Evolutionary conservation across 73 alveolate species (phyloP), one percentile per base, ranked within the genome.

Genomic region (Paramecium pentaurelia): DNA sequence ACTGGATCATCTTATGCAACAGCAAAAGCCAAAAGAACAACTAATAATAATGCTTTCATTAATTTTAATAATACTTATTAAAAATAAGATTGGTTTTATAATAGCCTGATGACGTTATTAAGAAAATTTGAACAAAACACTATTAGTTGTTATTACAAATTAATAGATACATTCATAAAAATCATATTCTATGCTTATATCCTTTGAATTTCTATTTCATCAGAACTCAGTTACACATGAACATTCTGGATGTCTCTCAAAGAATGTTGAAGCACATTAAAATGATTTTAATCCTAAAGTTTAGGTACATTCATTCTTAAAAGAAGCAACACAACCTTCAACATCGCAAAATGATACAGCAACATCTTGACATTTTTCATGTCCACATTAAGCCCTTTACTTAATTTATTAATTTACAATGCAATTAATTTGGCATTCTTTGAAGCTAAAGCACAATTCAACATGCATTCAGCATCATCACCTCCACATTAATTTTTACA

Each of bases 201-300:
- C 88, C 8, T 75, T 12, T 14, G 4, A 1, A 12, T 36, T 42
- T 38, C 22, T 12, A 30, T n/a, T 42, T 6, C 40, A 14, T 42
- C 60, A 38, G 47, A 73, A 44, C n/a, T 73, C 87, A 30, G 32
- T 47, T 2, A 80, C 91, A 28, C 91, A 80, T 80, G 34, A 34
- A 64, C 91, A 80, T 80, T 80, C 71, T 40, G 91, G 71, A 25
- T 80, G 71, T 80, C 91, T 80, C 22, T 45, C 71, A 38, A 80
- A 27, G 77, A 80, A 80, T n/a, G 77, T 45, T 34, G 38, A 25
- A 27, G 91, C 75, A 44, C 91, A 80, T 25, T 28, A 18, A 18
- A 80, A 42, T 11, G 58, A 34, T 28, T 80, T 80, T 22, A 44
- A 40, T 80, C 47, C 47, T 11, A 36, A 27, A 25, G 6, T 12